phyloP scores from a whole-genome alignment of 192 early-diverging fungal genomes.

The Coemansia sp. region DNA sequence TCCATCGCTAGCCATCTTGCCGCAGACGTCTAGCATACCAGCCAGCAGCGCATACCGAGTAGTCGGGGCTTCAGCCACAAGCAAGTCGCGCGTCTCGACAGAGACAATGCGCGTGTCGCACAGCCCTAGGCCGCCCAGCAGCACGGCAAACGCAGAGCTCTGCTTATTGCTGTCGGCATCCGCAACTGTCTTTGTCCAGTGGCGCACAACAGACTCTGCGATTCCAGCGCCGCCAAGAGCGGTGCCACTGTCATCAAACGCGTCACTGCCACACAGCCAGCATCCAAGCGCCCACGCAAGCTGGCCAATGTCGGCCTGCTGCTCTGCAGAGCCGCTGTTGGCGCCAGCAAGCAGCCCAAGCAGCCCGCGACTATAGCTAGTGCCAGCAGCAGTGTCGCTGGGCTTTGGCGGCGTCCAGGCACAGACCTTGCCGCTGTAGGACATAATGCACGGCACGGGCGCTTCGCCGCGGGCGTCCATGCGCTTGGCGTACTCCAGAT shows the following conservation, averaged over 20 bases:
- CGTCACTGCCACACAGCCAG: constrained; percentile 42
- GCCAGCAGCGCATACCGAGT: constrained; percentile 36
- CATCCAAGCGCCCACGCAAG: constrained; percentile 42
- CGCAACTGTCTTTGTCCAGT: constrained; percentile 21
- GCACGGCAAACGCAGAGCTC: constrained; percentile 3
- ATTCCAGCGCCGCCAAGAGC: not conserved
- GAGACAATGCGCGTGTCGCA: constrained; percentile 6
- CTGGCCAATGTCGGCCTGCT: not conserved
- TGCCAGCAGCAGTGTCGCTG: not conserved
- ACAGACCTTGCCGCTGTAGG: constrained; percentile 22
- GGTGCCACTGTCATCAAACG: not conserved
- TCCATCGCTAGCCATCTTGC: constrained; percentile 16
- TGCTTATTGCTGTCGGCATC: not conserved
- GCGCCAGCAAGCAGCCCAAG: not conserved
- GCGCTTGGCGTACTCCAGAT: constrained; percentile 29
- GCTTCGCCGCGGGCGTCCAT: constrained; percentile 26
- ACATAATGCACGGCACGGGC: constrained; percentile 49
- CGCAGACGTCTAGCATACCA: constrained; percentile 45
- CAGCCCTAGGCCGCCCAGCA: constrained; percentile 12
- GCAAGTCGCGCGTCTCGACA: constrained; percentile 20
- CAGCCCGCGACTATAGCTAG: not conserved
- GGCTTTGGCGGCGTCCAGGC: constrained; percentile 12
- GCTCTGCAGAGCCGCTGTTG: not conserved
- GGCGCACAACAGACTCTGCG: constrained; percentile 29
- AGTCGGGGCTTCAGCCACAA: constrained; percentile 18